phyloP scores from a whole-genome alignment of 2,329 filamentous ascomycete species.

The Paraphoma sp. region DNA sequence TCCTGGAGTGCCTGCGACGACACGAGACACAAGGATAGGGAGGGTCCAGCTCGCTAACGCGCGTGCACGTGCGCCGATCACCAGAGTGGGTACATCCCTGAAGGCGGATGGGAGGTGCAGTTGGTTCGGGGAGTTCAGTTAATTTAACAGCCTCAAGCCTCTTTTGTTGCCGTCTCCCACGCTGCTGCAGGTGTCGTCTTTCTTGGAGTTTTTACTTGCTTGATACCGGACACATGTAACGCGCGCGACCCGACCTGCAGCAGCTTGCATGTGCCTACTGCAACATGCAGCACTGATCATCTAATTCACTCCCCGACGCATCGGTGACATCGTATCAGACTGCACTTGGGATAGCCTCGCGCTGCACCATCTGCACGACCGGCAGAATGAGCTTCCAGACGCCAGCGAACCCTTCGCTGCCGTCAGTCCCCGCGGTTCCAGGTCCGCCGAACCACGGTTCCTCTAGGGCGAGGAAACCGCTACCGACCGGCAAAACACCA shows the following conservation, averaged over 20 bases:
- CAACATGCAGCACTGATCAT: background rate
- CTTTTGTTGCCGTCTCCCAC: background rate
- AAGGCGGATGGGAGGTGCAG: background rate
- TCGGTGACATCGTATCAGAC: background rate
- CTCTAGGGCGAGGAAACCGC: constrained; percentile 33
- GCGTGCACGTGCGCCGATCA: background rate
- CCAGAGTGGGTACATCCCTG: background rate
- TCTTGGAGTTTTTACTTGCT: background rate
- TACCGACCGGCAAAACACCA: constrained; percentile 26
- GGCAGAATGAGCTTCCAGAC: constrained; percentile 21
- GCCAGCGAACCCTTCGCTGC: background rate
- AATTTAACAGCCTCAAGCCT: background rate
- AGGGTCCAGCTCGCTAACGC: background rate
- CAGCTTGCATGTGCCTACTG: background rate
- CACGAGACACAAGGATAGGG: background rate
- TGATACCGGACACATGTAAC: background rate
- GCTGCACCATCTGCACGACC: constrained; percentile 4
- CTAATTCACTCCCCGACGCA: background rate
- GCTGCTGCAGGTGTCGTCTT: background rate
- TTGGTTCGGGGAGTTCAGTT: background rate
- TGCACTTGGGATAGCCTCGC: background rate
- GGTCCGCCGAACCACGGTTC: background rate
- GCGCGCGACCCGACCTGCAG: background rate
- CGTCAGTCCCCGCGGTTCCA: constrained; percentile 15
- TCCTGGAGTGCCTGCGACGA: background rate